Evolutionary conservation across 2,329 filamentous ascomycete genomes (phyloP), one percentile per base, ranked within the genome.

Genomic region (Aschersonia sp.): DNA sequence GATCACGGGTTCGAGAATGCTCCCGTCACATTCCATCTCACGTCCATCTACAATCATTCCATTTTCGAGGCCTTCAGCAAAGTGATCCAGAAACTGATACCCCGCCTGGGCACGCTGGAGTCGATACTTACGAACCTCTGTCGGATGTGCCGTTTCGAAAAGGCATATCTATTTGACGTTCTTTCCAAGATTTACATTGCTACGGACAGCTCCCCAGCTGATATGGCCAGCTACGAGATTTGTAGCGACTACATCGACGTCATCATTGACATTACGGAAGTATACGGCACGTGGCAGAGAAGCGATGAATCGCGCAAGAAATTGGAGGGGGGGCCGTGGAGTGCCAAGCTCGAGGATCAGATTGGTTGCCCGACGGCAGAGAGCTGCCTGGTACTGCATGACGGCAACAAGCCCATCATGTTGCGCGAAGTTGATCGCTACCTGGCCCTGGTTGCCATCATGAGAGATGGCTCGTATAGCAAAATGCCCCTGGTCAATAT

Each of bases 181-280:
- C 77, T 94, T 56, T 94, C 87, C 67, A 98, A 98, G 69, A 95
- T 98, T 52, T 98, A 98, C 68, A 94, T 98, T 56, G 92, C 92
- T 1, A 95, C 90, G 5, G 92, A 98, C 63, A 92, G 84, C 32
- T 84, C 86, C 40, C 90, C 90, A 0, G 87, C 90, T 32, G 90
- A 97, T 59, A 92, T 95, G 74, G 84, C 86, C 41, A 90, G 86
- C 62, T 98, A 98, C 64, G 92, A 97, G 68, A 94, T 97, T 59
- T 98, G 92, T 68, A 94, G 87, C 45, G 92, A 98, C 62, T 97
- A 95, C 62, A 95, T 98, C 56, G 92, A 98, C 63, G 88, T 97
- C 51, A 94, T 98, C 52, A 90, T 97, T 49, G 92, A 98, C 62
- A 84, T 97, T 47, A 92, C 87, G 31, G 90, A 97, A 61, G 83